Evolutionary conservation across 768 basidiomycete species (phyloP), one percentile per base, ranked within the genome.

Genomic region (Agaricus subrufescens): DNA sequence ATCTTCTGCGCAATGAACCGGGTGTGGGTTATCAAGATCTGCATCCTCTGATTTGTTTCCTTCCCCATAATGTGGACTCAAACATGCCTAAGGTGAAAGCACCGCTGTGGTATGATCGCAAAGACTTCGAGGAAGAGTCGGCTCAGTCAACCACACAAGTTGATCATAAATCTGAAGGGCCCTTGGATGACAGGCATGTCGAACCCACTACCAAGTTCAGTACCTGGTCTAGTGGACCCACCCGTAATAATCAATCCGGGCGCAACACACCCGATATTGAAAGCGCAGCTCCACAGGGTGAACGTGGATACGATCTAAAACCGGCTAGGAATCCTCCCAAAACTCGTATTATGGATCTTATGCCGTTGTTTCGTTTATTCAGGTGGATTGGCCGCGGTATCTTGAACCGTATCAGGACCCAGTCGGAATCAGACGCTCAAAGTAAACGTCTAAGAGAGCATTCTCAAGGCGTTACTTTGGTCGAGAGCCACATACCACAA

Each of bases 21-120:
- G 87, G 89, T 1, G 77, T 85, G 4, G 90, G 84, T 71, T 89
- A 87, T 64, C 75, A 85, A 40, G 88, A 90, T 63, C 76, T 90
- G 25, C 90, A 86, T 62, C 82, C 83, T 10, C 73, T 89, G 46
- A 75, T 89, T 52, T 82, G 78, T 61, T 83, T 84, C 71, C 76
- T 89, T 1, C 87, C 87, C 5, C 80, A 81, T 25, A 82, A 83
- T 61, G 76, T 77, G 15, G 72, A 70, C 58, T 58, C 61, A 45
- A 39, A 52, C 59, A 58, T 59, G 19, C 60, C 61, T 10, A 63
- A 71, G 1, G 78, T 82, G 57, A 75, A 76, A 62, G 78, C 85
- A 11, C 84, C 83, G 1, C 70, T 85, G 26, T 85, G 83, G 82
- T 72, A 76, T 37, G 70, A 75, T 3, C 78, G 76, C 3, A 47